Evolutionary conservation across 768 basidiomycete species (phyloP), one percentile per base, ranked within the genome.

Genomic region (Chlorophyllum brunneum): DNA sequence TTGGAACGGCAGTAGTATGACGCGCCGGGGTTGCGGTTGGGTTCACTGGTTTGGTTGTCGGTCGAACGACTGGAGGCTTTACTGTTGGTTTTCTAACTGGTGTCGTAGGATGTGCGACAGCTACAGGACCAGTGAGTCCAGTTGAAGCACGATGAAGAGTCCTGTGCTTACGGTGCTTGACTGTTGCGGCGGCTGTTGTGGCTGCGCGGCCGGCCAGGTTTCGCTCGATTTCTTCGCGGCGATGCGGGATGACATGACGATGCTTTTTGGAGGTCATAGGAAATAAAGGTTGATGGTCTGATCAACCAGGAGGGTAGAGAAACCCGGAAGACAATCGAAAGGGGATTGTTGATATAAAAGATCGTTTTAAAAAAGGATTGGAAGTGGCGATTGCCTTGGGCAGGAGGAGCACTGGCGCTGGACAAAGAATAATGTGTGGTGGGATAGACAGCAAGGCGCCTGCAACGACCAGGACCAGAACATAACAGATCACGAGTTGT

Each of bases 401-500:
- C 23, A 42, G 27, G 33, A 37, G 10, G 24, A 37, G 11, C 16
- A 24, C 24, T 43, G 18, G 51, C 7, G 24, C 31, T 6, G 37
- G n/a, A 24, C 13, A 31, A 20, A 22, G 41, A 15, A 22, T 34
- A 39, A 13, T 15, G 24, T 29, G 20, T 23, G 23, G 34, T 30
- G 15, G 30, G 41, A 18, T 13, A 26, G 11, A 20, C 8, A 29
- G 38, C 22, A 33, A 27, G 26, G 22, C 30, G 29, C 11, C 2
- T 20, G 26, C 48, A 50, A 16, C 37, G 11, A 41, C 20, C 31
- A 33, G 11, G 26, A 15, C 42, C 26, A 11, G 34, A 52, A 51
- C 34, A 52, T 42, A 52, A 44, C 5, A 20, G 51, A 36, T 52
- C 51, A 52, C 51, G 41, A 27, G 31, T 52, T 13, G 42, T 44